Evolutionary conservation across 495 filamentous ascomycete species (phyloP).

Genomic region (Annulohypoxylon stygium): DNA sequence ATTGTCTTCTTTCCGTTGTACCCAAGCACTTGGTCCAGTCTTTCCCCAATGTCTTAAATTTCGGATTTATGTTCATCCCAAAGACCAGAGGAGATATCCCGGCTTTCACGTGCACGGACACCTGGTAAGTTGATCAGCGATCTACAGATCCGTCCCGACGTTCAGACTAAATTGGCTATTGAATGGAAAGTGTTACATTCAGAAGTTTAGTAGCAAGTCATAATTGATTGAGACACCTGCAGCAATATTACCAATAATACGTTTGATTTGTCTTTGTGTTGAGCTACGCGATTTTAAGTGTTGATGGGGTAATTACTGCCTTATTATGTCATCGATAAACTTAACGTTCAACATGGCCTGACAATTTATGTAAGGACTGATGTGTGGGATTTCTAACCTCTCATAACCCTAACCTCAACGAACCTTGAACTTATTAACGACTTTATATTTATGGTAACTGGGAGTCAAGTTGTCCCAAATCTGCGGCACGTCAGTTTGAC

Average conservation of each 20-base stretch:
- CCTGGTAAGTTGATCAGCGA: constrained; percentile 15
- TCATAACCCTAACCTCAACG: not conserved
- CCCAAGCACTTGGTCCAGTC: not conserved
- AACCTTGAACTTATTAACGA: not conserved
- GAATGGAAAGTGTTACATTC: not conserved
- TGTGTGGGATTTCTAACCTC: not conserved
- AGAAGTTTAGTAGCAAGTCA: not conserved
- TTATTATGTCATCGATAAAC: not conserved
- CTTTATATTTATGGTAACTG: not conserved
- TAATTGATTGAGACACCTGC: not conserved
- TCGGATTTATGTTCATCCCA: constrained; percentile 9
- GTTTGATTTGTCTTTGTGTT: not conserved
- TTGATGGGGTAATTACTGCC: not conserved
- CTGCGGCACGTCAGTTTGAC: not conserved
- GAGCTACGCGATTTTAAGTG: not conserved
- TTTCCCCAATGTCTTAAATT: not conserved
- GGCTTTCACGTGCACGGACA: constrained; percentile 13
- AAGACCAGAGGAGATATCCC: constrained; percentile 10
- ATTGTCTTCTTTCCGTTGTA: not conserved
- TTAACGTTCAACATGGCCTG: not conserved
- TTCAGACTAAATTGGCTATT: constrained; percentile 21
- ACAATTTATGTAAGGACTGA: constrained; percentile 4
- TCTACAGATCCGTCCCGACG: constrained; percentile 33
- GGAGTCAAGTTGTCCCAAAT: not conserved
- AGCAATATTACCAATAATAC: constrained; percentile 4